These are phyloP conservation scores for Pinus albicaulis DNA, from an alignment of 75 land plant species.

Conservation along the genomic window DNA sequence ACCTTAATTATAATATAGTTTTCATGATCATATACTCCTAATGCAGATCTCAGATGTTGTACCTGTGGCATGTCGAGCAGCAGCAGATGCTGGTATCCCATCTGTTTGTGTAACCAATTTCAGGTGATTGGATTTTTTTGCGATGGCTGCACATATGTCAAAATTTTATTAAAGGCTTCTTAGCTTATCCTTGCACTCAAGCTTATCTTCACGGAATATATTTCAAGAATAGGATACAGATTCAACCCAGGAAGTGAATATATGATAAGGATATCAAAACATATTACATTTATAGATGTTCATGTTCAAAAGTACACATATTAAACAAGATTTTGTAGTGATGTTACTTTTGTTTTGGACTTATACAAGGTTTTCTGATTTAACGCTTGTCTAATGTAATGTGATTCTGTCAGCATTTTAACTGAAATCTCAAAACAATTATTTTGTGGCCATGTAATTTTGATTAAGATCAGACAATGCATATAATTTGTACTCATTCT, in stretches of 20 bases:
- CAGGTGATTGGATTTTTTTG: constrained; percentile 48
- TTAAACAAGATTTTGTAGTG: neutral
- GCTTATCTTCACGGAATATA: neutral
- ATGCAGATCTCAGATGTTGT: constrained; percentile 95
- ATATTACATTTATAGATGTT: neutral
- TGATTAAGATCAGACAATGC: no score
- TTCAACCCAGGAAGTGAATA: neutral
- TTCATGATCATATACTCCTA: neutral
- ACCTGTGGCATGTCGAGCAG: constrained; percentile 98
- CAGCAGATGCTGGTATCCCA: constrained; percentile 95
- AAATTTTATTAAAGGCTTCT: neutral
- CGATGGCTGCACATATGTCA: neutral
- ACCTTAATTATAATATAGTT: no score
- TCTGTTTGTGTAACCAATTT: constrained; percentile 98
- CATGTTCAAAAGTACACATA: neutral
- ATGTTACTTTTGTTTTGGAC: neutral
- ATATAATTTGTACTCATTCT: no score
- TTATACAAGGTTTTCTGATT: neutral
- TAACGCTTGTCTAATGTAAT: neutral
- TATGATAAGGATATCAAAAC: neutral
- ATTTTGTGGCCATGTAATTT: no score
- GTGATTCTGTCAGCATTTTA: no score
- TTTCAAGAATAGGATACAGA: neutral
- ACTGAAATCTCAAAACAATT: no score
- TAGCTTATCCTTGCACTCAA: neutral